Conservation (phyloP, 768 basidiomycete species). For the Panaeolus cyanescens region DNA sequence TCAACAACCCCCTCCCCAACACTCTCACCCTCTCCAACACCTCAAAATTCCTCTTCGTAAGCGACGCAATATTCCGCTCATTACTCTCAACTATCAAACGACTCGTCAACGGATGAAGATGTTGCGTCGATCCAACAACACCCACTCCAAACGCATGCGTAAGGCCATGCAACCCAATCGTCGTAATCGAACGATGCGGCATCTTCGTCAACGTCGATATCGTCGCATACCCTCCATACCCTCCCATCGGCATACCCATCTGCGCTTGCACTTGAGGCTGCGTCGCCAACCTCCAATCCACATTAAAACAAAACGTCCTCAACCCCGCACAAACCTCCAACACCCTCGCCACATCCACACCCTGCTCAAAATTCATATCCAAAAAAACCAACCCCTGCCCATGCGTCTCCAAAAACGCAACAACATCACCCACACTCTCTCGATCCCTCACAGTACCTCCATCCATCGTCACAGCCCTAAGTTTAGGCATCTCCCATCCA, state of each 20-base stretch:
- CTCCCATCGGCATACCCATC: background rate
- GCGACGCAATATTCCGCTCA: slow-evolving; percentile 63
- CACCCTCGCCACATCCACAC: slow-evolving; percentile 57
- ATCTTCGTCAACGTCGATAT: slow-evolving; percentile 40
- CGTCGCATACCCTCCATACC: no score
- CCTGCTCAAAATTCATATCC: slow-evolving; percentile 61
- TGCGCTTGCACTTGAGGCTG: slow-evolving; percentile 11
- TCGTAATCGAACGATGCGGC: slow-evolving; percentile 60
- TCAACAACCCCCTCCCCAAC: slow-evolving; percentile 54
- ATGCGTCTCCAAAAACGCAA: slow-evolving; percentile 60
- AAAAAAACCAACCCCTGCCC: slow-evolving; percentile 62
- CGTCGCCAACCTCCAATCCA: slow-evolving; percentile 63
- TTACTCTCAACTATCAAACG: slow-evolving; percentile 54
- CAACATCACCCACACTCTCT: slow-evolving; percentile 57
- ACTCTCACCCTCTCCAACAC: slow-evolving; percentile 59
- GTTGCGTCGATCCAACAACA: slow-evolving; percentile 32
- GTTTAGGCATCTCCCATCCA: slow-evolving; percentile 66
- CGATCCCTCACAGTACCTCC: slow-evolving; percentile 36
- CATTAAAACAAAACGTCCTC: slow-evolving; percentile 68
- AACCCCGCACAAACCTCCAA: slow-evolving; percentile 68
- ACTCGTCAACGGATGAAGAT: slow-evolving; percentile 39
- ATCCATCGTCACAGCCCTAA: slow-evolving; percentile 60
- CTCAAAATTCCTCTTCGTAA: slow-evolving; percentile 59
- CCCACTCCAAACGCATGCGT: slow-evolving; percentile 71
- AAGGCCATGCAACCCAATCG: slow-evolving; percentile 72